Evolutionary conservation across 208 protist genomes (phyloP), one percentile per base, ranked within the genome.

Genomic region (Trichomonas vaginalis): DNA sequence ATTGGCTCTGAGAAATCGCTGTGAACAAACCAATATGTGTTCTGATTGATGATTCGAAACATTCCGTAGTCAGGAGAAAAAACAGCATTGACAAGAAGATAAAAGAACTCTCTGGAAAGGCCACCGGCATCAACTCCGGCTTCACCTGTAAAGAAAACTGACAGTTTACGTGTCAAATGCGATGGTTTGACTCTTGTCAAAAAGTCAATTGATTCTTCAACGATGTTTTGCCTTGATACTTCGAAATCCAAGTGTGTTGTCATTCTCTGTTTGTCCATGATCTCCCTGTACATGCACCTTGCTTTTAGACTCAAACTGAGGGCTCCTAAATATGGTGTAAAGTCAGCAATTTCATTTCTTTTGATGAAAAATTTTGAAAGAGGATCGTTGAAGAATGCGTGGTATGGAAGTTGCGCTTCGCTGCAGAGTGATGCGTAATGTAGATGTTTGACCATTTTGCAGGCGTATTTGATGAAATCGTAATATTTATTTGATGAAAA

Each of bases 71-170:
- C 96, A 9, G 97, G 96, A 95, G 98, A 97, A 62, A 99, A 98
- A 39, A 99, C 96, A 90, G 98, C 96, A n/a, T 96, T 47, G 21
- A 98, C 90, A 32, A 99, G 95, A 0, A 99, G 96, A 96, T 99
- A 98, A 96, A 99, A 99, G 95, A 99, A 99, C 96, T 99, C 98
- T 95, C 99, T 99, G 95, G 97, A 96, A n/a, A 99, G 96, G n/a
- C 98, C 98, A 14, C 98, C 98, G 86, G 98, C 98, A 96, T 99
- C 98, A 42, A 99, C 97, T 70, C 98, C 98, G 79, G 99, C 98
- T 95, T 99, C 98, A 21, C 98, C 97, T 9, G 97, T 95, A 96
- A 99, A 99, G 40, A 97, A 95, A n/a, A 99, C 97, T 56, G 97
- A 98, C 21, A 99, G 95, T 95, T 96, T 97, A 95, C 98, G 98